phyloP scores from a whole-genome alignment of 768 basidiomycete genomes.

The Candolleomyces eurysporus region DNA sequence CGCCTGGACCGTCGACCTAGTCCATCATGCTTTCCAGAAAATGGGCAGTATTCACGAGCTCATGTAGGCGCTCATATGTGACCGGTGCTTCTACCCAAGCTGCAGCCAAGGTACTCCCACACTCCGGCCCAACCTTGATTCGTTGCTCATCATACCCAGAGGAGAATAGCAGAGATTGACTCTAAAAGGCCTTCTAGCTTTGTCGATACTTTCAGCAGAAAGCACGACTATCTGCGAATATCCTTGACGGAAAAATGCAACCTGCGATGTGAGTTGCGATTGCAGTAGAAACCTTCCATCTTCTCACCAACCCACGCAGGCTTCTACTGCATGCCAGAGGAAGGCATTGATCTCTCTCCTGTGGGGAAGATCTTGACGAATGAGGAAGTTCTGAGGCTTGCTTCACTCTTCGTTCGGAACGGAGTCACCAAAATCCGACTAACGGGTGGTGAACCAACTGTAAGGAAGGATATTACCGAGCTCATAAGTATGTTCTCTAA shows the following conservation, averaged over 20 bases:
- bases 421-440: conserved; percentile 87
- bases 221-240: conserved; percentile 86
- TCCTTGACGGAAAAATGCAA: conserved; percentile 87
- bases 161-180: conserved; percentile 57
- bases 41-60: neutral
- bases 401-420: conserved; percentile 71
- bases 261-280: conserved; percentile 60
- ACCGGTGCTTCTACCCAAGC: neutral
- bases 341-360: conserved; percentile 76
- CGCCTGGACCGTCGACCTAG: no score
- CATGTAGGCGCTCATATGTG: neutral
- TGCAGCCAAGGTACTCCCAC: conserved; percentile 11
- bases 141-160: conserved; percentile 30
- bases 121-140: neutral
- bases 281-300: neutral
- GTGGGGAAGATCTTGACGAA: conserved; percentile 67
- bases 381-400: conserved; percentile 71
- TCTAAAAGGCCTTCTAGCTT: conserved; percentile 40
- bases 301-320: conserved; percentile 41
- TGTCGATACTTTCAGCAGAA: conserved; percentile 63
- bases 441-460: conserved; percentile 86
- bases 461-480: conserved; percentile 70
- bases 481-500: conserved; percentile 57
- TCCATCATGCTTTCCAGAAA: no score
- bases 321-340: conserved; percentile 89